Percentiles rank a stretch among this genome's conserved stretches.
These are phyloP conservation scores for Sutorius eximius DNA, from an alignment of 1,284 basidiomycete species.

Conservation along the genomic window DNA sequence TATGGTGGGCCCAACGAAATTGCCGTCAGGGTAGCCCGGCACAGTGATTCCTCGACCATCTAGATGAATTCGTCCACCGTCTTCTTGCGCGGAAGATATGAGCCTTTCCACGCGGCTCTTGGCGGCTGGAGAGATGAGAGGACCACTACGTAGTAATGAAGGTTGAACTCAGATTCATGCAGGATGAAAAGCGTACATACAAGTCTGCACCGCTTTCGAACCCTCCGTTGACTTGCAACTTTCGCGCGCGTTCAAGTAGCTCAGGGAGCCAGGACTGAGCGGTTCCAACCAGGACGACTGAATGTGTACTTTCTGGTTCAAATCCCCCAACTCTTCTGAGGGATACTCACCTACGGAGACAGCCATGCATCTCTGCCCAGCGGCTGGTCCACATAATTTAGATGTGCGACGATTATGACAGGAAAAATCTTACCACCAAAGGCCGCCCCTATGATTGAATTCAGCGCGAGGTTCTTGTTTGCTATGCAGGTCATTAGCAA, in stretches of 20 bases:
- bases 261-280: constrained; percentile 85
- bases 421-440: constrained; percentile 72
- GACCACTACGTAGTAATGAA: constrained; percentile 60
- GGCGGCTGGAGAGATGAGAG: constrained; percentile 88
- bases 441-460: constrained; percentile 92
- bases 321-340: constrained; percentile 14
- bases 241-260: constrained; percentile 79
- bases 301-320: constrained; percentile 6
- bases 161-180: constrained; percentile 1
- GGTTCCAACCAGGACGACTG: constrained; percentile 82
- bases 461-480: constrained; percentile 91
- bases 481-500: constrained; percentile 49
- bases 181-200: constrained; percentile 46
- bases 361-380: constrained; percentile 97
- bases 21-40: constrained; percentile 82
- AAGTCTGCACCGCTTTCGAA: constrained; percentile 88
- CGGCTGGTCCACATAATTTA: constrained; percentile 62
- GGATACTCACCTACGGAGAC: constrained; percentile 74
- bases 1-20: constrained; percentile 94
- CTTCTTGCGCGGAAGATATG: constrained; percentile 78
- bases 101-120: constrained; percentile 78
- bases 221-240: constrained; percentile 85
- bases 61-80: constrained; percentile 87
- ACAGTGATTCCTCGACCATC: constrained; percentile 80
- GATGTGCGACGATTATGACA: constrained; percentile 35